Conservation (phyloP, 2,329 filamentous ascomycete species). For the Pleoardoris graminearum region DNA sequence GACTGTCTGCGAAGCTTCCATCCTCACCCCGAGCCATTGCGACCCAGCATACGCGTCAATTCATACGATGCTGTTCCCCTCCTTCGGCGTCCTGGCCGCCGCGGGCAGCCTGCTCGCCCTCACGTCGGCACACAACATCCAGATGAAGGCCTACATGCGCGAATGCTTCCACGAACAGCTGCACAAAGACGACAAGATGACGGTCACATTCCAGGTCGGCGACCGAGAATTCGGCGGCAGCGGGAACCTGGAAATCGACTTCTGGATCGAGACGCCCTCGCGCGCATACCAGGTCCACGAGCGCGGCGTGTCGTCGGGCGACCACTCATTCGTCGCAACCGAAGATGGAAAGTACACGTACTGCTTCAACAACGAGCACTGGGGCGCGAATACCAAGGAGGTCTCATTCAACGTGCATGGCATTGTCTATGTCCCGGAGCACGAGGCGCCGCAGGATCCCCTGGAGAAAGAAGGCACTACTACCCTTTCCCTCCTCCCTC, state of each 20-base stretch:
- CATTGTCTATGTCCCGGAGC: slow-evolving; percentile 93
- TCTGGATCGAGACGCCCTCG: slow-evolving; percentile 85
- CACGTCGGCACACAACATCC: slow-evolving; percentile 87
- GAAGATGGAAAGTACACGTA: slow-evolving; percentile 89
- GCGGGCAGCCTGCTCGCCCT: slow-evolving; percentile 64
- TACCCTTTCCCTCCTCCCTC: background rate
- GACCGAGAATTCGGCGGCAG: slow-evolving; percentile 94
- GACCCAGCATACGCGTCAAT: slow-evolving; percentile 18
- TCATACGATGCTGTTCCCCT: slow-evolving; percentile 41
- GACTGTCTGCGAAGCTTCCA: slow-evolving; percentile 9
- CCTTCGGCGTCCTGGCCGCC: slow-evolving; percentile 45
- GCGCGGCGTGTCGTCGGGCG: slow-evolving; percentile 81
- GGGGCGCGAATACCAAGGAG: slow-evolving; percentile 94
- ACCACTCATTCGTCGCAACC: slow-evolving; percentile 86
- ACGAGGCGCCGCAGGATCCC: slow-evolving; percentile 81
- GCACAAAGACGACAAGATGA: slow-evolving; percentile 96
- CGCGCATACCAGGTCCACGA: slow-evolving; percentile 78
- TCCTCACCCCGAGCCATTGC: slow-evolving; percentile 14
- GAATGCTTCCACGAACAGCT: slow-evolving; percentile 97
- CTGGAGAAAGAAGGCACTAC: slow-evolving; percentile 80
- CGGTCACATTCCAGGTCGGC: slow-evolving; percentile 96
- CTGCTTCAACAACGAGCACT: slow-evolving; percentile 99
- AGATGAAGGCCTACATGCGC: slow-evolving; percentile 86
- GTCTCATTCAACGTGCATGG: slow-evolving; percentile 99
- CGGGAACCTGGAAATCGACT: slow-evolving; percentile 94